A percentile compares a stretch with the other conserved stretches of the same genome.
Evolutionary conservation across 306 rosid species (phyloP).

Genomic region (Begonia peltatifolia): DNA sequence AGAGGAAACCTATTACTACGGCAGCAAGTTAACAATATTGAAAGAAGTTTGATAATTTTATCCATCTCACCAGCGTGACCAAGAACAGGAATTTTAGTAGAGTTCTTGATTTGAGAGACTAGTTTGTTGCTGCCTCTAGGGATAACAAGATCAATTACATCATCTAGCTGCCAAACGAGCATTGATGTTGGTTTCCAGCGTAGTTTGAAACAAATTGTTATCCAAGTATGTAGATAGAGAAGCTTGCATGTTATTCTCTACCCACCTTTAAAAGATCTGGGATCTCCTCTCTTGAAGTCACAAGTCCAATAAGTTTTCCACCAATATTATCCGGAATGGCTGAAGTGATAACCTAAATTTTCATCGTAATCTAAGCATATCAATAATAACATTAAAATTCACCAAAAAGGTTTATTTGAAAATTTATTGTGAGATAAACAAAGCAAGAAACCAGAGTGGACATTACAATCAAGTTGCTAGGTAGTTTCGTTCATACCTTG

Average conservation of each 20-base stretch:
- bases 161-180: slow-evolving; percentile 55
- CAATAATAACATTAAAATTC: not conserved
- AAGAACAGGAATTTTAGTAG: slow-evolving; percentile 92
- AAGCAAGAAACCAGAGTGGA: slow-evolving; percentile 5
- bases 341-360: slow-evolving; percentile 54
- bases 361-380: no score
- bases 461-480: slow-evolving; percentile 9
- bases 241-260: slow-evolving; percentile 9
- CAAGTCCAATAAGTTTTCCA: slow-evolving; percentile 77
- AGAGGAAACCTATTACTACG: slow-evolving; percentile 10
- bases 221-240: slow-evolving; percentile 15
- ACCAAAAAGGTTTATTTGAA: slow-evolving; percentile 8
- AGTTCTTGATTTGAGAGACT: slow-evolving; percentile 80
- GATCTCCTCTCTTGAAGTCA: slow-evolving; percentile 93
- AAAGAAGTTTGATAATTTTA: slow-evolving; percentile 5
- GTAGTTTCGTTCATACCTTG: slow-evolving; percentile 36
- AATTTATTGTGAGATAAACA: slow-evolving; percentile 1
- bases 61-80: slow-evolving; percentile 88
- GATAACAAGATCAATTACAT: slow-evolving; percentile 88
- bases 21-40: slow-evolving; percentile 2
- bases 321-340: slow-evolving; percentile 91
- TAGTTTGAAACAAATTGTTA: slow-evolving; percentile 7
- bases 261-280: slow-evolving; percentile 79
- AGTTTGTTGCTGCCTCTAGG: slow-evolving; percentile 99
- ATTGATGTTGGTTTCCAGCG: slow-evolving; percentile 13